A percentile compares a stretch with the other conserved stretches of the same genome.
Conservation (phyloP, 1,139 yeast genomes). For the Suhomyces bokatorum region DNA sequence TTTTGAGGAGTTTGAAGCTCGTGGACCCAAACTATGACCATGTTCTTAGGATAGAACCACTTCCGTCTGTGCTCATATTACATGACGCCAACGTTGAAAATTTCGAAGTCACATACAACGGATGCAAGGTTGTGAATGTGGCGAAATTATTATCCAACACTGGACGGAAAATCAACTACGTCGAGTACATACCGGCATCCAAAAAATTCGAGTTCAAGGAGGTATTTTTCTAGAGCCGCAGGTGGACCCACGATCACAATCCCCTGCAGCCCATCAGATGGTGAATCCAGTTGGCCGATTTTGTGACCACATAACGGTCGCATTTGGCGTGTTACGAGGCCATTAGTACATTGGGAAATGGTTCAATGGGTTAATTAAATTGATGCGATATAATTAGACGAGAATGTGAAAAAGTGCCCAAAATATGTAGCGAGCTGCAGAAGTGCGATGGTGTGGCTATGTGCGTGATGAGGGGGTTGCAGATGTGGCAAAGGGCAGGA, state of each 20-base stretch:
- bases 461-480: neutral
- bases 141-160: constrained; percentile 52
- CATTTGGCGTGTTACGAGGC: too few species aligned
- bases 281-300: too few species aligned
- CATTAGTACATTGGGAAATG: too few species aligned
- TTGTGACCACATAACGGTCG: too few species aligned
- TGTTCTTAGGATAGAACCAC: constrained; percentile 68
- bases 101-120: constrained; percentile 77
- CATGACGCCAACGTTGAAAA: constrained; percentile 70
- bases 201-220: constrained; percentile 51
- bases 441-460: too few species aligned
- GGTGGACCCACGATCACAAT: neutral
- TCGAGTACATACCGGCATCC: constrained; percentile 66
- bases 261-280: too few species aligned
- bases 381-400: too few species aligned
- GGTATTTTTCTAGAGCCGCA: neutral
- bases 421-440: too few species aligned
- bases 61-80: constrained; percentile 69
- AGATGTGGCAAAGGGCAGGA: too few species aligned
- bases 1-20: constrained; percentile 59
- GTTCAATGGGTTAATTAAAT: too few species aligned
- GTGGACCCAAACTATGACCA: constrained; percentile 71
- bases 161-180: constrained; percentile 56
- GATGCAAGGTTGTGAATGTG: constrained; percentile 77
- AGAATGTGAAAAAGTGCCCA: too few species aligned